phyloP scores from a whole-genome alignment of 1,284 basidiomycete genomes.

The Fomitopsis schrenkii region DNA sequence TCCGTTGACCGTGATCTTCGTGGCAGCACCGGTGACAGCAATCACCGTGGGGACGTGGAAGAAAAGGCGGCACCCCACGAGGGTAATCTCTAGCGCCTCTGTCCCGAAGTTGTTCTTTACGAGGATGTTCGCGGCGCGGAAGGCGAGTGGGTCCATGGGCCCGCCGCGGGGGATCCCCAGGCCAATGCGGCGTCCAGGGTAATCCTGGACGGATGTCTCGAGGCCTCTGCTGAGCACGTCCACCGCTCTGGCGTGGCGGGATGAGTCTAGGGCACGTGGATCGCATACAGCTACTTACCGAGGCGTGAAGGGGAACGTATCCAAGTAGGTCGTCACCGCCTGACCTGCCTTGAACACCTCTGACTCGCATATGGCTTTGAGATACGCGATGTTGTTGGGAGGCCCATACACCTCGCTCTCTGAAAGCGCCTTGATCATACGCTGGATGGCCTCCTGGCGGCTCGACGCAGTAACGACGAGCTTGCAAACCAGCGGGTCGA shows the following conservation, averaged over 20 bases:
- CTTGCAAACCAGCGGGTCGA: slow-evolving; percentile 57
- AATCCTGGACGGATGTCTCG: slow-evolving; percentile 62
- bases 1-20: slow-evolving; percentile 41
- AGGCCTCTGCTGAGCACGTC: slow-evolving; percentile 57
- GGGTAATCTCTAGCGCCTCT: slow-evolving; percentile 56
- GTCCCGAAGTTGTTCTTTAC: slow-evolving; percentile 50
- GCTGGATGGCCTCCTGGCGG: slow-evolving; percentile 37
- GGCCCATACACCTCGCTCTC: slow-evolving; percentile 42
- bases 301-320: slow-evolving; percentile 39
- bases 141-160: slow-evolving; percentile 60
- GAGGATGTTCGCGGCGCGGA: slow-evolving; percentile 57
- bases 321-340: slow-evolving; percentile 55
- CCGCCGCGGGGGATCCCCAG: slow-evolving; percentile 67
- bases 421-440: slow-evolving; percentile 34
- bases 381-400: slow-evolving; percentile 54
- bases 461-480: slow-evolving; percentile 42
- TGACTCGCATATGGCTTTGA: slow-evolving; percentile 41
- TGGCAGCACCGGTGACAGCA: slow-evolving; percentile 53
- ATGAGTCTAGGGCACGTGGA: neutral
- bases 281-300: slow-evolving; percentile 25
- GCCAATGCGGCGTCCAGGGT: slow-evolving; percentile 53
- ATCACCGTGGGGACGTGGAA: slow-evolving; percentile 52
- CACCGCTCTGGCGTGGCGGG: slow-evolving; percentile 35
- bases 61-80: slow-evolving; percentile 21
- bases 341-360: slow-evolving; percentile 40